Evolutionary conservation across 1,139 yeast species (phyloP).

Genomic region (Meyerozyma elateridarum): DNA sequence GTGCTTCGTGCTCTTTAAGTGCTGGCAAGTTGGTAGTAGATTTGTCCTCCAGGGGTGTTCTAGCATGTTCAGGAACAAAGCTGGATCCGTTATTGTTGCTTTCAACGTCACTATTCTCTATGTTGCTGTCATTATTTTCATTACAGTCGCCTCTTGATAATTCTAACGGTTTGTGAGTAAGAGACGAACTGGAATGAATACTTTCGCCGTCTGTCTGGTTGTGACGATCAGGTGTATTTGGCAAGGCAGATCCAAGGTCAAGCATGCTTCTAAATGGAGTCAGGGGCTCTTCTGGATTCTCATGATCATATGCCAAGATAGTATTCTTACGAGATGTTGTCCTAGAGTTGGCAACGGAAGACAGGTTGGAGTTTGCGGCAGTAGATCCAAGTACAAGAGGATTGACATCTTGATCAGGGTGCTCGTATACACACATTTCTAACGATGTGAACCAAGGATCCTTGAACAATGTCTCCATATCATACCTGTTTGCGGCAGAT

Average conservation of each 20-base stretch:
- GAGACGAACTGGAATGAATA: constrained; percentile 25
- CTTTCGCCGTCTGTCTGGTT: constrained; percentile 17
- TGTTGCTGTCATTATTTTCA: neutral
- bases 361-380: constrained; percentile 16
- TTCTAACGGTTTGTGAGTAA: constrained; percentile 16
- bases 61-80: no score
- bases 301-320: constrained; percentile 10
- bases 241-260: constrained; percentile 22
- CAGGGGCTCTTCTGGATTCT: constrained; percentile 17
- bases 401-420: constrained; percentile 41
- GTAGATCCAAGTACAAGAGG: constrained; percentile 27
- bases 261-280: constrained; percentile 39
- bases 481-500: constrained; percentile 47
- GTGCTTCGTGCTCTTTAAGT: neutral
- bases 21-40: constrained; percentile 1
- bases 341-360: constrained; percentile 25
- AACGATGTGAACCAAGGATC: constrained; percentile 63
- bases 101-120: neutral
- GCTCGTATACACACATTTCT: constrained; percentile 60
- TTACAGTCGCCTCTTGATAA: constrained; percentile 9
- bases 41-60: no score
- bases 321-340: constrained; percentile 36
- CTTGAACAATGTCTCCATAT: constrained; percentile 46
- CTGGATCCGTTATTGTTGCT: neutral
- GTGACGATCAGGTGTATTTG: constrained; percentile 6